Percentiles rank a stretch among this genome's conserved stretches.
Evolutionary conservation across 2,329 filamentous ascomycete genomes (phyloP).

Genomic region (Lachnellula willkommii): DNA sequence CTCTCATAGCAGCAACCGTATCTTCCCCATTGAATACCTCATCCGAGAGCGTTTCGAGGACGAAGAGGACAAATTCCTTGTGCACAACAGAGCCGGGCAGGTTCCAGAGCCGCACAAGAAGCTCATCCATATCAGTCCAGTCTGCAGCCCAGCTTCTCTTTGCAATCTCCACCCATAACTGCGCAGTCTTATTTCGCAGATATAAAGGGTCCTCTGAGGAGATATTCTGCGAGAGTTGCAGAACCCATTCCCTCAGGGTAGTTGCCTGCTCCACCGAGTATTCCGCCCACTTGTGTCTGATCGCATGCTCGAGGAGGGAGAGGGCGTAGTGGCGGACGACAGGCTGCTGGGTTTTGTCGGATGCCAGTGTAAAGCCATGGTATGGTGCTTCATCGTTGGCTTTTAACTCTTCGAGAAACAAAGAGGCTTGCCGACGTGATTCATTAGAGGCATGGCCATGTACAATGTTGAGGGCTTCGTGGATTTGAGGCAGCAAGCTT

Average conservation of each 20-base stretch:
- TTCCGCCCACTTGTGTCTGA: conserved; percentile 77
- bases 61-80: conserved; percentile 81
- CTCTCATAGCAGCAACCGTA: conserved; percentile 73
- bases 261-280: conserved; percentile 64
- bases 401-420: conserved; percentile 83
- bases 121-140: conserved; percentile 91
- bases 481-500: conserved; percentile 60
- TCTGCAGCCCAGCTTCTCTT: conserved; percentile 89
- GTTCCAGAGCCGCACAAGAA: conserved; percentile 80
- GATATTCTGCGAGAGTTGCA: conserved; percentile 70
- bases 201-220: conserved; percentile 70
- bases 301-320: conserved; percentile 82
- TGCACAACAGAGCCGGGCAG: conserved; percentile 54
- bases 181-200: conserved; percentile 86
- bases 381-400: conserved; percentile 70
- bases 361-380: conserved; percentile 78
- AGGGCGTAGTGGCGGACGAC: conserved; percentile 91
- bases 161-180: conserved; percentile 90
- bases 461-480: conserved; percentile 80
- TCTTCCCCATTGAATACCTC: conserved; percentile 93
- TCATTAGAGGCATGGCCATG: conserved; percentile 80
- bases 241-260: conserved; percentile 68
- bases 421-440: conserved; percentile 73
- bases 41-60: conserved; percentile 88
- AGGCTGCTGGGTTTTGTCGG: conserved; percentile 66